Evolutionary conservation across 2,329 filamentous ascomycete genomes (phyloP), one percentile per base, ranked within the genome.

Genomic region (Basipetospora chlamydospora): DNA sequence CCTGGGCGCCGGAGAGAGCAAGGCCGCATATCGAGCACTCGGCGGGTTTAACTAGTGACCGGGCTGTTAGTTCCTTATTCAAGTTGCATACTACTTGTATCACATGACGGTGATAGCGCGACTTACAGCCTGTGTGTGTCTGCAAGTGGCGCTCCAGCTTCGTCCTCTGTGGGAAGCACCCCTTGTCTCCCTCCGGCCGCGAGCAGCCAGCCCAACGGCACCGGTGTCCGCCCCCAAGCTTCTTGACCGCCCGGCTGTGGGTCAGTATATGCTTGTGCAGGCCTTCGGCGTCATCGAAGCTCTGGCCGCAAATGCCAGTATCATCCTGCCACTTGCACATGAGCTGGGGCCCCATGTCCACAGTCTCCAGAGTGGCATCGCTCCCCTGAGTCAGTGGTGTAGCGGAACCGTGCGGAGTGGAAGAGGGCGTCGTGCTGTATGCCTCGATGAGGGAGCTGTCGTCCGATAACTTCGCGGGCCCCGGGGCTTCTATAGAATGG

Each of bases 71-170:
- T 26, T 44, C 13, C 39, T n/a, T n/a, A n/a, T n/a, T n/a, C n/a
- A n/a, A n/a, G n/a, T n/a, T n/a, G n/a, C n/a, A n/a, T n/a, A n/a
- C n/a, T n/a, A n/a, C n/a, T n/a, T n/a, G n/a, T n/a, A n/a, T n/a
- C n/a, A n/a, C n/a, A n/a, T n/a, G n/a, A n/a, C n/a, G n/a, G n/a
- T n/a, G n/a, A n/a, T n/a, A n/a, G 5, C 3, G 22, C 13, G 32
- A 60, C 71, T 59, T 56, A 75, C 71, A 70, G 35, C 71, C 71
- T 12, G 74, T 78, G 48, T 80, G 75, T 3, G 68, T 73, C 44
- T 77, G 72, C 52, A 78, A 64, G 46, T 80, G 75, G 30, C 75
- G 60, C 43, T 77, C 73, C 13, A 79, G 59, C 48, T 80, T 79
- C 49, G 70, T 73, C 46, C 70, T 63, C 46, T 75, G 71, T 2